Evolutionary conservation across 1,284 basidiomycete species (phyloP).

Genomic region (Chiua sp.): DNA sequence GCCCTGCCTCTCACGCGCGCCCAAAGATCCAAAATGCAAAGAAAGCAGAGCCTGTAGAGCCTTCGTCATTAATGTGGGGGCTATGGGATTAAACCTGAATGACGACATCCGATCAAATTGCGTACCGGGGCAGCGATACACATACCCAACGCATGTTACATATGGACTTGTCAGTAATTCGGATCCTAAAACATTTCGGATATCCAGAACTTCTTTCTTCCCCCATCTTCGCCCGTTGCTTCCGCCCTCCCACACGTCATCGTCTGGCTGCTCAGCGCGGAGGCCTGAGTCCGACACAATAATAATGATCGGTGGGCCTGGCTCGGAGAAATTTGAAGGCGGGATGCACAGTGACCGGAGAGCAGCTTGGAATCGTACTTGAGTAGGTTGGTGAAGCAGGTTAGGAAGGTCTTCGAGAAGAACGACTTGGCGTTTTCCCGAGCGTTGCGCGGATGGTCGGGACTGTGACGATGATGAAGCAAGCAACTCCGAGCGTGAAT

Average conservation of each 20-base stretch:
- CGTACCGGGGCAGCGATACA: slow-evolving; percentile 7
- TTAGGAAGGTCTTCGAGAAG: slow-evolving; percentile 95
- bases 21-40: slow-evolving; percentile 45
- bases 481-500: slow-evolving; percentile 18
- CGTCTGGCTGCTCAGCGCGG: slow-evolving; percentile 68
- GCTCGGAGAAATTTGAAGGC: slow-evolving; percentile 31
- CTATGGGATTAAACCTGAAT: slow-evolving; percentile 88
- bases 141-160: slow-evolving; percentile 78
- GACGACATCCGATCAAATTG: slow-evolving; percentile 6
- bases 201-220: slow-evolving; percentile 63
- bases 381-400: slow-evolving; percentile 77
- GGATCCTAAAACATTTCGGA: slow-evolving; percentile 69
- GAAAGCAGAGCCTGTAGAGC: slow-evolving; percentile 74
- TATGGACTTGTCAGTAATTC: slow-evolving; percentile 65
- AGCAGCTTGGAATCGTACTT: slow-evolving; percentile 76
- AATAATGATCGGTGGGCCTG: slow-evolving; percentile 75
- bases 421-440: slow-evolving; percentile 59
- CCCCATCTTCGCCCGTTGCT: slow-evolving; percentile 46
- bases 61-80: slow-evolving; percentile 82
- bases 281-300: slow-evolving; percentile 85
- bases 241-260: slow-evolving; percentile 50
- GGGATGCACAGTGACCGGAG: slow-evolving; percentile 62
- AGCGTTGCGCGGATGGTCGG: not conserved
- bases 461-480: slow-evolving; percentile 3
- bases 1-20: slow-evolving; percentile 7